These are phyloP conservation scores for Acanthamoeba triangularis DNA, from an alignment of 208 protist species.

Conservation along the genomic window DNA sequence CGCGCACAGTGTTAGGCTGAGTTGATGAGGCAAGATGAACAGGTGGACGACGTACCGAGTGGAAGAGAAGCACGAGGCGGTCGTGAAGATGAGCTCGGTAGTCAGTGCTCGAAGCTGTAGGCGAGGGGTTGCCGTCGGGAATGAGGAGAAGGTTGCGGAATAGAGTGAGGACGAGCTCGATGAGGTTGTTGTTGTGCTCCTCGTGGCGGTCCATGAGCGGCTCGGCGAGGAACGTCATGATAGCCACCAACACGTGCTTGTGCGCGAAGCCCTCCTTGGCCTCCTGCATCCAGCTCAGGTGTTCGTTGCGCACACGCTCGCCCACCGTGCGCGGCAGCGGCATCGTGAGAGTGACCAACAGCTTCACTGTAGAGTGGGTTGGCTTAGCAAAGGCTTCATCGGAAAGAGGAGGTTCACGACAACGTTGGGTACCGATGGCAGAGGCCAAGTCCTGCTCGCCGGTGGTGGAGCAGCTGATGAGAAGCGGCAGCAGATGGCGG, in stretches of 20 bases:
- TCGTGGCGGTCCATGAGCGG: constrained; percentile 15
- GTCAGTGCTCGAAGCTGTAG: constrained; percentile 27
- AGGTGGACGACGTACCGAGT: background rate
- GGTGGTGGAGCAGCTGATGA: constrained; percentile 1
- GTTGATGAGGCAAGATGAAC: background rate
- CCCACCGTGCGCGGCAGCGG: constrained; percentile 1
- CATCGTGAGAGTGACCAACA: constrained; percentile 72
- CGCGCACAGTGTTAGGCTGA: background rate
- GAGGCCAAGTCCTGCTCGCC: constrained; percentile 27
- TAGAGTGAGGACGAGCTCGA: constrained; percentile 62
- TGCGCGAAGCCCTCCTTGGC: constrained; percentile 59
- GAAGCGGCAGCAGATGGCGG: constrained; percentile 54
- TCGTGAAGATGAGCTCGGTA: constrained; percentile 49
- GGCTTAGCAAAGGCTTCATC: background rate
- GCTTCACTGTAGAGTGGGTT: constrained; percentile 42
- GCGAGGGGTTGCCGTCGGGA: background rate
- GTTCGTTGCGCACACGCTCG: constrained; percentile 16
- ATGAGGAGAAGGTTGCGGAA: constrained; percentile 66
- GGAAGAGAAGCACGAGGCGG: constrained; percentile 44
- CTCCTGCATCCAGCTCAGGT: constrained; percentile 46
- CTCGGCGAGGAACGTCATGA: constrained; percentile 43
- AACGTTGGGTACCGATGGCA: background rate
- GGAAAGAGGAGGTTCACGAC: background rate
- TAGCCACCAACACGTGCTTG: constrained; percentile 24
- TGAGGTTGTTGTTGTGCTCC: constrained; percentile 41